phyloP scores from a whole-genome alignment of 257 asterid species.

The Ehretia macrophylla region DNA sequence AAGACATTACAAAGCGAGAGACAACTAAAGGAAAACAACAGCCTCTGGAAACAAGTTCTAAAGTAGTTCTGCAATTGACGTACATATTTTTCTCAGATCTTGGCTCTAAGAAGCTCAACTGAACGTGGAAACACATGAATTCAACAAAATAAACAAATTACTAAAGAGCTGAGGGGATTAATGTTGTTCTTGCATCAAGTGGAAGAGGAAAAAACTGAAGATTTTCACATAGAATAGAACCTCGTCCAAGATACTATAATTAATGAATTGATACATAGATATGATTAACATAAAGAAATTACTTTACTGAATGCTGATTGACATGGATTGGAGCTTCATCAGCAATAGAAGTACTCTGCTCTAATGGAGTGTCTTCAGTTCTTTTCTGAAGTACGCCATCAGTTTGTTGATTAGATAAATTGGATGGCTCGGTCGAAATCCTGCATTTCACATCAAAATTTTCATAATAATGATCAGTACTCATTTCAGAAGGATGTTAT shows the following conservation, averaged over 20 bases:
- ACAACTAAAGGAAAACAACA: too few species aligned
- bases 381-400: constrained; percentile 36
- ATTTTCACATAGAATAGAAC: too few species aligned
- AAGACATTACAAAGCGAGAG: not conserved
- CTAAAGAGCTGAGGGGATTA: too few species aligned
- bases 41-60: too few species aligned
- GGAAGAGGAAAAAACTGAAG: too few species aligned
- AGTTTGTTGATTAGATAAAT: constrained; percentile 42
- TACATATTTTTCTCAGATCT: too few species aligned
- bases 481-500: too few species aligned
- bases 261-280: not conserved
- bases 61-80: too few species aligned
- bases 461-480: not conserved
- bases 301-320: constrained; percentile 39
- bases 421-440: constrained; percentile 59
- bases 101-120: too few species aligned
- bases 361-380: constrained; percentile 24
- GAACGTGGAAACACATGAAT: too few species aligned
- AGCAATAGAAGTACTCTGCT: constrained; percentile 23
- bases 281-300: constrained; percentile 1
- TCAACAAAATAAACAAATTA: too few species aligned
- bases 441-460: constrained; percentile 28
- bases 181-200: too few species aligned
- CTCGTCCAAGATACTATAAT: not conserved
- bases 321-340: constrained; percentile 39